phyloP scores from a whole-genome alignment of 306 rosid genomes.

The Hippophae gyantsensis region DNA sequence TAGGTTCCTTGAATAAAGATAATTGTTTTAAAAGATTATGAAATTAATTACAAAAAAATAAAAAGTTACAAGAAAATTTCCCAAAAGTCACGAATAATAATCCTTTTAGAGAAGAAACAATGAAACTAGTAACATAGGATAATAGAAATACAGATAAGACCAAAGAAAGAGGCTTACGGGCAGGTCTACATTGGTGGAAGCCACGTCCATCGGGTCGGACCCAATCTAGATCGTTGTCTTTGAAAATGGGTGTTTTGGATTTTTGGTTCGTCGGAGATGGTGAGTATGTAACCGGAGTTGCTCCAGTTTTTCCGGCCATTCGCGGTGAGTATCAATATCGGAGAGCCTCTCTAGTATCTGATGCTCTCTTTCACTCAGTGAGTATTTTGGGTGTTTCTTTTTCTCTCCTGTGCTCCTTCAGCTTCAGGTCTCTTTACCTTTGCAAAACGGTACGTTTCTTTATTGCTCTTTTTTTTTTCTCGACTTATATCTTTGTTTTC shows the following conservation, averaged over 20 bases:
- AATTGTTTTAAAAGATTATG: not conserved
- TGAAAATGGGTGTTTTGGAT: constrained; percentile 28
- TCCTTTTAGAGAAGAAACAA: not conserved
- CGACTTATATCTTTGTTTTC: no score
- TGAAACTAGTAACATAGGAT: not conserved
- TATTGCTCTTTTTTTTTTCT: no score
- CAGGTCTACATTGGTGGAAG: constrained; percentile 88
- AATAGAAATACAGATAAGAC: not conserved
- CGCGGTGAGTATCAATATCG: constrained; percentile 3
- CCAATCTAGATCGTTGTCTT: constrained; percentile 45
- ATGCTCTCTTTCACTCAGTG: not conserved
- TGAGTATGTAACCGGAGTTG: constrained; percentile 56
- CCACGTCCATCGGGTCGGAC: constrained; percentile 79
- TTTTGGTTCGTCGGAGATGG: constrained; percentile 48
- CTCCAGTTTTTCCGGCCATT: constrained; percentile 63
- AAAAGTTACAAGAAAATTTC: not conserved
- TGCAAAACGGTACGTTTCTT: no score
- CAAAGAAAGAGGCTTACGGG: constrained; percentile 36
- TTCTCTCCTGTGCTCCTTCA: no score
- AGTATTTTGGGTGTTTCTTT: not conserved
- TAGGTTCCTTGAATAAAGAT: not conserved
- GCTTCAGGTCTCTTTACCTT: no score
- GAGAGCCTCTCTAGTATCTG: no score
- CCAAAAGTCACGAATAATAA: not conserved
- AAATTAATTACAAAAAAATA: not conserved